A percentile compares a stretch with the other conserved stretches of the same genome.
These are phyloP conservation scores for Erucastrum elatum DNA, from an alignment of 345 rosid genomes.

Conservation along the genomic window DNA sequence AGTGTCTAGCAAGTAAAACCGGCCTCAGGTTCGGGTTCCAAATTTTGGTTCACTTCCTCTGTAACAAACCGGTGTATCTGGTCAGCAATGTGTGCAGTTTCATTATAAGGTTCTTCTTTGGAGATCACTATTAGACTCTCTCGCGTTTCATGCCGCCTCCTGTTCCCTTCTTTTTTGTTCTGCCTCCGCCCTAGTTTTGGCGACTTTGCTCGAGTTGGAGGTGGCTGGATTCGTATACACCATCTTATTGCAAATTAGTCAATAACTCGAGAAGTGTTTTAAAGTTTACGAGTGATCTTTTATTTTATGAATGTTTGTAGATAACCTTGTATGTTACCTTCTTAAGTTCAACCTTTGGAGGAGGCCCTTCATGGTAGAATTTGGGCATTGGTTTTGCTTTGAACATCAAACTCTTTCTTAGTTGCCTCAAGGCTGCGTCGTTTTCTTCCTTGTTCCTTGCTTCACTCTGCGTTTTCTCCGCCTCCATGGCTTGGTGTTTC, in stretches of 20 bases:
- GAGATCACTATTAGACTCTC: slow-evolving; percentile 39
- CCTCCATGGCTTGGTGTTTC: slow-evolving; percentile 81
- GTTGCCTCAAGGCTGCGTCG: slow-evolving; percentile 77
- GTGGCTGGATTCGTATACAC: slow-evolving; percentile 50
- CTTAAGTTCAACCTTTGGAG: slow-evolving; percentile 77
- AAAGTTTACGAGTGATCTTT: neutral
- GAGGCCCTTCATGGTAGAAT: slow-evolving; percentile 84
- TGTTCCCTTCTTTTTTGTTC: slow-evolving; percentile 59
- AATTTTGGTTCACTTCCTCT: slow-evolving; percentile 36
- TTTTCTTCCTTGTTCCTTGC: slow-evolving; percentile 86
- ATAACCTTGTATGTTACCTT: slow-evolving; percentile 61
- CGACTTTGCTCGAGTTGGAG: slow-evolving; percentile 83
- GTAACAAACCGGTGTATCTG: slow-evolving; percentile 32
- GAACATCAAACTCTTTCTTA: slow-evolving; percentile 73
- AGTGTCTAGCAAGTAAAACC: slow-evolving; percentile 14
- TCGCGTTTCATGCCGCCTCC: slow-evolving; percentile 39
- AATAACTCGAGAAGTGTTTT: neutral
- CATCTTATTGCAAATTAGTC: neutral
- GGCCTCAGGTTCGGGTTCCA: slow-evolving; percentile 34
- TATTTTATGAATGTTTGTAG: slow-evolving; percentile 13
- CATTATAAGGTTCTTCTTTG: slow-evolving; percentile 38
- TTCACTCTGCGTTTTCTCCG: slow-evolving; percentile 71
- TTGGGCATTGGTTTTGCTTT: slow-evolving; percentile 90
- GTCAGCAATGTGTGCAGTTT: slow-evolving; percentile 28
- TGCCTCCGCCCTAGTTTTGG: slow-evolving; percentile 67